Base-by-base conservation (phyloP, 192 early-diverging fungal species). In the Coemansia sp. region DNA sequence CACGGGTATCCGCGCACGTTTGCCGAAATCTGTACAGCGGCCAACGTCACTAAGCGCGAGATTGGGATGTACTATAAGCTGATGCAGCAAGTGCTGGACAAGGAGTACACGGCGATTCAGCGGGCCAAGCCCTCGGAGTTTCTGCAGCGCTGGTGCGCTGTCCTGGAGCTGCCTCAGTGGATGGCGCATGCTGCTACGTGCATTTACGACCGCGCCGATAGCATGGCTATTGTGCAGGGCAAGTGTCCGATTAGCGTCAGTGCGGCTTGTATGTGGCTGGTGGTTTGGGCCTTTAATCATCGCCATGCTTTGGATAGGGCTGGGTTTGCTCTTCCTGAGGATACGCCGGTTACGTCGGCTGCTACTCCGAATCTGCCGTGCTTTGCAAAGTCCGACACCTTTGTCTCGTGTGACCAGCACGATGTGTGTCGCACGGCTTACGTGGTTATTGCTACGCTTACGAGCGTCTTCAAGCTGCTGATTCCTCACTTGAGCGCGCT, bases 181-280 rank as follows among this genome's bases (percentile, higher is more conserved):
- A 82, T 89, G 12, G 76, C 84, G 2, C 68, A 60, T 8, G 85
- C 84, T 0, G 85, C 88, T 0, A 68, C 81, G 0, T 72, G 70
- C 34, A 83, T 88, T 1, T 85, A 86, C 26, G 85, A 79, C 35
- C 82, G 84, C 7, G 88, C 88, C 3, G 87, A 87, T 53, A 64
- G 65, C 4, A 37, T 85, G 73, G 86, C 83, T 26, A 69, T 88
- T 47, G 86, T 86, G 3, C 86, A 86, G 35, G 88, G 88, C 12
- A 87, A 88, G 58, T 86, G 86, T 58, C 88, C 88, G 0, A 80
- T 86, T 8, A 86, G 86, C 11, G 83, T 89, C 26, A 85, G 86
- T 12, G 88, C 88, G 5, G 85, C 88, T 3, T 80, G 83, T 33
- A 84, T 89, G 41, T 89, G 86, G 75, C 68, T 89, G 25, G 83